Evolutionary conservation across 768 basidiomycete genomes (phyloP).

Genomic region (Suillus plorans): DNA sequence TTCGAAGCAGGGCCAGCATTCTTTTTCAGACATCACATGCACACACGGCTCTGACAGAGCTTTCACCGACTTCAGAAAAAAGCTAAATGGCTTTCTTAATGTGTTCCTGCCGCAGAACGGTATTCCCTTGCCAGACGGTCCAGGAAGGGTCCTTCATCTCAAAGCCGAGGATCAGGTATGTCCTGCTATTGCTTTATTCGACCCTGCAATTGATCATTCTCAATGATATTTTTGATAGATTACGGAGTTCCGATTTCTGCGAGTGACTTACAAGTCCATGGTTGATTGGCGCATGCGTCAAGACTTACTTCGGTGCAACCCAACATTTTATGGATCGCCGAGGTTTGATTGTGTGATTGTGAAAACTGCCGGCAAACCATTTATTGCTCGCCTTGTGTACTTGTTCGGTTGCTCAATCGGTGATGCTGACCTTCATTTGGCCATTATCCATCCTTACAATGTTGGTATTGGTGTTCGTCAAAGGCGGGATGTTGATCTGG

Average conservation of each 20-base stretch:
- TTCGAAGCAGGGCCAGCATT: neutral
- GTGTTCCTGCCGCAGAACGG: neutral
- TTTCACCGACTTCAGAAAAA: neutral
- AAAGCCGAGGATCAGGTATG: too few species aligned
- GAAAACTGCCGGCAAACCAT: slow-evolving; percentile 3
- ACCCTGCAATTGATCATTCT: too few species aligned
- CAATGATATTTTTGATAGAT: neutral
- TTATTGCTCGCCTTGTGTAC: too few species aligned
- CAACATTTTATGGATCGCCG: slow-evolving; percentile 11
- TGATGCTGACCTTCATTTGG: too few species aligned
- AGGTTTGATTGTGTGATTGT: slow-evolving; percentile 29
- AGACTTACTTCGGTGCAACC: slow-evolving; percentile 18
- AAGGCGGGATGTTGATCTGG: too few species aligned
- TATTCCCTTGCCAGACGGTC: neutral
- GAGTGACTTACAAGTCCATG: slow-evolving; percentile 17
- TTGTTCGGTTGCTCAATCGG: too few species aligned
- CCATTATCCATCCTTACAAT: too few species aligned
- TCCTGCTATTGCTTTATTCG: too few species aligned
- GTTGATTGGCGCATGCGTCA: slow-evolving; percentile 13
- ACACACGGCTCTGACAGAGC: neutral
- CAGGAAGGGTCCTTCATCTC: neutral
- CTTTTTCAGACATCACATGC: neutral
- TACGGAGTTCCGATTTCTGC: slow-evolving; percentile 2
- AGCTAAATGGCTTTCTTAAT: neutral
- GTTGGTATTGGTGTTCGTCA: too few species aligned